Base-by-base conservation (phyloP, 306 rosid genomes). In the Pyrus communis region DNA sequence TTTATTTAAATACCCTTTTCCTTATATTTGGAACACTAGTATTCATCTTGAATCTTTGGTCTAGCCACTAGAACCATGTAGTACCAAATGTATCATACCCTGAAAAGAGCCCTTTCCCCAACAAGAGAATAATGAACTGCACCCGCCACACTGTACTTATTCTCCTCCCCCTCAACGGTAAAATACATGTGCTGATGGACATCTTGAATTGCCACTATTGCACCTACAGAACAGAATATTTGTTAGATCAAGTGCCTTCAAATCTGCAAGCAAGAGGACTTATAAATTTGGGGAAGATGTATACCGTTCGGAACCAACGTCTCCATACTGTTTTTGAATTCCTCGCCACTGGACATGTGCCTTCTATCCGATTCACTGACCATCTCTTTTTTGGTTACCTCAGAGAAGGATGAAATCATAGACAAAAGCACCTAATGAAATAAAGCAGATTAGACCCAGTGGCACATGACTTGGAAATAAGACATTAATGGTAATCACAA, bases 61-160 rank as follows among this genome's bases (percentile, higher is more conserved):
- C 68, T 69, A 75, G 25, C 27, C 49, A 67, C 49, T 58, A 70
- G 72, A 57, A 74, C 19, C 52, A 49, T 66, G 23, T 21, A 76
- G 67, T 60, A 57, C 54, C 62, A 51, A 27, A 66, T 49, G 65
- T 68, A 80, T 31, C 81, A 66, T 89, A 94, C 98, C 97, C 87
- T 89, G 92, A 94, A 94, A 75, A 94, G 96, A 70, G 98, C 97
- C 81, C 90, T 88, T 84, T 90, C 88, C 84, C 98, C 93, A 68
- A 75, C 96, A 82, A 94, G 92, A 78, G 97, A 94, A 86, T 92
- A 90, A 87, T 94, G 98, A 78, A 83, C 74, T 71, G 85, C 77
- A 75, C 98, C 95, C 58, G 72, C 95, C 74, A 90, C 58, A 75
- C 81, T 89, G 86, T 85, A 86, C 75, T 78, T 76, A 69, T 79